These are phyloP conservation scores for Kurtzmaniella quercitrusa DNA, from an alignment of 1,139 yeast genomes.

Conservation along the genomic window DNA sequence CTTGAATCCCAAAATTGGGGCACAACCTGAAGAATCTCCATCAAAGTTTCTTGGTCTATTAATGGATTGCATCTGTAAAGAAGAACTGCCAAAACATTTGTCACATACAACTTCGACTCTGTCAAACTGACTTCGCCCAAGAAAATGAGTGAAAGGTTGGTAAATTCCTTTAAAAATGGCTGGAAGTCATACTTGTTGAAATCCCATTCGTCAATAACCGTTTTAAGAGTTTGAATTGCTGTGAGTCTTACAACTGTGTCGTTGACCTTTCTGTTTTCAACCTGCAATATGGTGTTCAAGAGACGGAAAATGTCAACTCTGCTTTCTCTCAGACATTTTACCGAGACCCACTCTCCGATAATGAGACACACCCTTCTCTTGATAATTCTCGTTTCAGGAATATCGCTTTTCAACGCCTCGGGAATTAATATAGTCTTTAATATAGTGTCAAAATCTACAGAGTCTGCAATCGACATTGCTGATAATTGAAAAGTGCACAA, in stretches of 20 bases:
- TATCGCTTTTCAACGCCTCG: slow-evolving; percentile 47
- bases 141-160: slow-evolving; percentile 45
- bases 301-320: slow-evolving; percentile 60
- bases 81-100: slow-evolving; percentile 62
- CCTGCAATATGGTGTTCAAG: slow-evolving; percentile 42
- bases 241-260: slow-evolving; percentile 77
- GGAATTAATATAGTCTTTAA: slow-evolving; percentile 63
- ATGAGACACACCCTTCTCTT: slow-evolving; percentile 75
- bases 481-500: slow-evolving; percentile 80
- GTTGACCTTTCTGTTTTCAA: slow-evolving; percentile 35
- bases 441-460: slow-evolving; percentile 60
- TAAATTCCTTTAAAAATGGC: slow-evolving; percentile 57
- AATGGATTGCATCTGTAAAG: slow-evolving; percentile 65
- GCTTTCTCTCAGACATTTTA: slow-evolving; percentile 58
- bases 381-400: slow-evolving; percentile 55
- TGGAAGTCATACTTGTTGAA: slow-evolving; percentile 64
- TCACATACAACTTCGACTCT: slow-evolving; percentile 70
- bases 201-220: slow-evolving; percentile 82
- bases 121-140: slow-evolving; percentile 49
- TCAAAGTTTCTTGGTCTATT: slow-evolving; percentile 46
- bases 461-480: slow-evolving; percentile 59
- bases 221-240: slow-evolving; percentile 66
- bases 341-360: slow-evolving; percentile 75
- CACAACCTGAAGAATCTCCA: slow-evolving; percentile 54
- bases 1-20: slow-evolving; percentile 72